Conservation (phyloP, 164 flowering plant genomes). For the Stephania yunnanensis region DNA sequence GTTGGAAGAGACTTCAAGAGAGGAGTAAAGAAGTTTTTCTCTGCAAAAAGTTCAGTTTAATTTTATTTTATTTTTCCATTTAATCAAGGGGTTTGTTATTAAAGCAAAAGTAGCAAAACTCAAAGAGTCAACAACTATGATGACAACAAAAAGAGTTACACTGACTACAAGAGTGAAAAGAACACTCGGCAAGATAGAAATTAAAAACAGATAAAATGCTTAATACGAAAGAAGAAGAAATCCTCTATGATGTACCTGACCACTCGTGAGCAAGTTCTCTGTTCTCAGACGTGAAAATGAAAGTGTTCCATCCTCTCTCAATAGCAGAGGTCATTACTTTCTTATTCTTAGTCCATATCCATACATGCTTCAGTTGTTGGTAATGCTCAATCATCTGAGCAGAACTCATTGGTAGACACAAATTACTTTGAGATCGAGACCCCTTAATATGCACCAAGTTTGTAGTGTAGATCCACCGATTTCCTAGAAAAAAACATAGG, state of each 20-base stretch:
- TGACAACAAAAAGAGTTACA: neutral
- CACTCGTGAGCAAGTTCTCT: conserved; percentile 59
- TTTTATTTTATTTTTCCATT: no score
- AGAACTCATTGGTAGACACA: conserved; percentile 16
- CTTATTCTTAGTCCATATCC: conserved; percentile 88
- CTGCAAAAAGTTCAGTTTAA: no score
- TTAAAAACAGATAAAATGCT: neutral
- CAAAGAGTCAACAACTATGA: no score
- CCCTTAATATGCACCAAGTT: neutral
- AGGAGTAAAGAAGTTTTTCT: neutral
- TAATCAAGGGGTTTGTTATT: no score
- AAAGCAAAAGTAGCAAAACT: no score
- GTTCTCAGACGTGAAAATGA: conserved; percentile 41
- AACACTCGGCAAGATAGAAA: neutral
- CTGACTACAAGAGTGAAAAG: neutral
- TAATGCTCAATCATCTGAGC: conserved; percentile 13
- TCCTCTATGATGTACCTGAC: conserved; percentile 45
- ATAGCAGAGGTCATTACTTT: conserved; percentile 84
- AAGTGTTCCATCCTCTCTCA: conserved; percentile 89
- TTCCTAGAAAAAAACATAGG: conserved; percentile 9
- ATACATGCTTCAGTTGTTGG: conserved; percentile 44
- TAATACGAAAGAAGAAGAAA: neutral
- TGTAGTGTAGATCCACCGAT: neutral
- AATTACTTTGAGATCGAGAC: conserved; percentile 1
- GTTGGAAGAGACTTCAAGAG: neutral